Evolutionary conservation across 306 rosid genomes (phyloP).

Genomic region (Astragalus glycyphyllos): DNA sequence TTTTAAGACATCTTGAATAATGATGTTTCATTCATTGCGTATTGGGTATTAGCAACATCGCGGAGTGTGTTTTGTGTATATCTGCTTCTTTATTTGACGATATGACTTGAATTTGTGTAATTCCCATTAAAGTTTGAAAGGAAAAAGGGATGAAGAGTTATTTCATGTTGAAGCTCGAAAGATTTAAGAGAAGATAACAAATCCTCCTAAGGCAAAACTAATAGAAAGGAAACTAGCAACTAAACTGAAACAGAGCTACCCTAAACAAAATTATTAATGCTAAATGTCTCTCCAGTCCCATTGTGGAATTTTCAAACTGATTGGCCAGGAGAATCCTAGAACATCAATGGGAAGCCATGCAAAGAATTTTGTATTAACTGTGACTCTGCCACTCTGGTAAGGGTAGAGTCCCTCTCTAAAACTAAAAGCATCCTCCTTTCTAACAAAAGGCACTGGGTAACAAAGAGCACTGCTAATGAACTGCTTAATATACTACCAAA

Average conservation of each 20-base stretch:
- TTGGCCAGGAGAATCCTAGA: slow-evolving; percentile 2
- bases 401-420: neutral
- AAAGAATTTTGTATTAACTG: neutral
- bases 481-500: too few species aligned
- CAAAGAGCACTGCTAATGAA: neutral
- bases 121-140: neutral
- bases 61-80: slow-evolving; percentile 8
- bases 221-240: slow-evolving; percentile 12
- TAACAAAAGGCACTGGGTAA: neutral
- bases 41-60: neutral
- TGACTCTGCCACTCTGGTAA: neutral
- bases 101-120: neutral
- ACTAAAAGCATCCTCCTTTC: neutral
- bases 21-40: slow-evolving; percentile 23
- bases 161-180: neutral
- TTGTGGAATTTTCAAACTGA: neutral
- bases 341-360: neutral
- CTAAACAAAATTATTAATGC: neutral
- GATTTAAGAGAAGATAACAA: neutral
- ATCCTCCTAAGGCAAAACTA: slow-evolving; percentile 7
- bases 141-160: too few species aligned
- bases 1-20: slow-evolving; percentile 9
- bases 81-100: neutral
- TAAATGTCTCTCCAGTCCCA: neutral
- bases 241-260: neutral